phyloP scores from a whole-genome alignment of 805 yeast species.

The Candida manassasensis region DNA sequence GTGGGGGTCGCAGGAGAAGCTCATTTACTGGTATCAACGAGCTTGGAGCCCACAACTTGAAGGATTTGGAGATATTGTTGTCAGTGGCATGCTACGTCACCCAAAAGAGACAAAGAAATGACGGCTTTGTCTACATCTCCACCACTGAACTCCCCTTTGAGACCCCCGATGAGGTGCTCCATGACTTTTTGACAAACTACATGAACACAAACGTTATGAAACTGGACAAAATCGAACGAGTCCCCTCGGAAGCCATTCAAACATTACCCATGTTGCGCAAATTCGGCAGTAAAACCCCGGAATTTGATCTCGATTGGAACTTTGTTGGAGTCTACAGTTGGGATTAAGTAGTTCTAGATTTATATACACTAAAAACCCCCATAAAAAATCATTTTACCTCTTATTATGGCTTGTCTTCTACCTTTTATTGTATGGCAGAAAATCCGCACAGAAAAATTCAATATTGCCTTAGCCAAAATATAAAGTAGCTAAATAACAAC shows the following conservation, averaged over 20 bases:
- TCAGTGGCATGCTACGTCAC: conserved; percentile 26
- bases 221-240: not conserved
- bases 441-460: not conserved
- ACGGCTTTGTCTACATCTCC: conserved; percentile 18
- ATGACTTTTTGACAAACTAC: conserved; percentile 29
- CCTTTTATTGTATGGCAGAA: not conserved
- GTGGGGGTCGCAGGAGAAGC: conserved; percentile 25
- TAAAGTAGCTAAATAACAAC: too few relatives aligned
- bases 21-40: conserved; percentile 36
- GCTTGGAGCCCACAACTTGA: conserved; percentile 38
- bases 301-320: conserved; percentile 36
- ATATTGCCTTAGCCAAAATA: conserved; percentile 1
- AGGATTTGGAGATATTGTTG: conserved; percentile 33
- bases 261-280: conserved; percentile 32
- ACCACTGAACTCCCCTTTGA: conserved; percentile 30
- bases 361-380: too few relatives aligned
- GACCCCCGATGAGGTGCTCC: conserved; percentile 31
- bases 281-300: conserved; percentile 23
- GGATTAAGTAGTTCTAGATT: too few relatives aligned
- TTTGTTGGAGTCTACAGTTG: conserved; percentile 29
- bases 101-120: conserved; percentile 11
- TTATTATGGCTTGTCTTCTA: too few relatives aligned
- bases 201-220: not conserved
- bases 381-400: too few relatives aligned
- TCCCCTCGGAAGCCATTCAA: not conserved